Conservation (phyloP, 495 filamentous ascomycete genomes). For the Tuber borchii region DNA sequence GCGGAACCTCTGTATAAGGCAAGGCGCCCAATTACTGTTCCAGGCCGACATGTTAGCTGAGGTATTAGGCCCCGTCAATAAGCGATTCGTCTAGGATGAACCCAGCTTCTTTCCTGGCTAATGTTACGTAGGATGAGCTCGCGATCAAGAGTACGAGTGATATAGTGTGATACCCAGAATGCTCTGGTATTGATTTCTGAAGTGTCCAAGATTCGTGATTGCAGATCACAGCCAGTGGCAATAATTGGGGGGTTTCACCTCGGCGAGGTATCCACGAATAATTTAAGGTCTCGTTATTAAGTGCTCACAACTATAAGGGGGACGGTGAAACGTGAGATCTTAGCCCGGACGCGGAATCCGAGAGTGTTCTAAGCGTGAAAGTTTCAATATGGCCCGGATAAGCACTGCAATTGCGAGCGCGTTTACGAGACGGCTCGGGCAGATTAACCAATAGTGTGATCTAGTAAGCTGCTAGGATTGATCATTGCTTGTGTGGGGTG, state of each 20-base stretch:
- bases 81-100: background rate
- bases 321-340: background rate
- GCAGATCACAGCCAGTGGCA: background rate
- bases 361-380: background rate
- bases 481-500: background rate
- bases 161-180: background rate
- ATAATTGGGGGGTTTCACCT: background rate
- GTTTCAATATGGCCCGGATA: background rate
- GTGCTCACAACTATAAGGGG: background rate
- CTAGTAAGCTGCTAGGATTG: background rate
- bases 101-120: background rate
- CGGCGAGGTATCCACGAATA: background rate
- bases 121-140: background rate
- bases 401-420: background rate
- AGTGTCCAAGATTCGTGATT: background rate
- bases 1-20: background rate
- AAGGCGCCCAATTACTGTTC: background rate
- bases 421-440: background rate
- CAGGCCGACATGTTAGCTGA: background rate
- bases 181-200: background rate
- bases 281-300: background rate
- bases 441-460: background rate
- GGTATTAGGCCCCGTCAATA: background rate
- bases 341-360: background rate
- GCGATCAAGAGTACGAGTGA: background rate